Conservation (phyloP, 257 asterid species). For the Schizonepeta tenuifolia region DNA sequence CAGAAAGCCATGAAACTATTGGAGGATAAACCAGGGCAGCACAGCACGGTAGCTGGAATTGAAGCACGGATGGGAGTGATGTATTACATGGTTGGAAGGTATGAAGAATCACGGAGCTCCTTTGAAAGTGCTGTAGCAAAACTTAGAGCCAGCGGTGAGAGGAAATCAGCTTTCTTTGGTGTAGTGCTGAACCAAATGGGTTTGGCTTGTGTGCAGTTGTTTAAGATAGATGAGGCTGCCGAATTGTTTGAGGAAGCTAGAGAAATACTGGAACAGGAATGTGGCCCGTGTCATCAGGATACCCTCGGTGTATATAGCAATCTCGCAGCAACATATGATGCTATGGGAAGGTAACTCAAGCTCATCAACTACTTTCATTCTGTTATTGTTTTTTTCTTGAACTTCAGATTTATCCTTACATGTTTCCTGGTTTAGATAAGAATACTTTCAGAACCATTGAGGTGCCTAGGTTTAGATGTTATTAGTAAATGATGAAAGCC, state of each 20-base stretch:
- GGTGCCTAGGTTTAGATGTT: conserved; percentile 11
- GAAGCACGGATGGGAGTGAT: conserved; percentile 97
- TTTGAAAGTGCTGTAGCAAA: conserved; percentile 82
- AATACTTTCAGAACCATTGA: background rate
- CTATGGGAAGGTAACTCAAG: conserved; percentile 88
- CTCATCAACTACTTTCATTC: background rate
- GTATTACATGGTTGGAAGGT: conserved; percentile 85
- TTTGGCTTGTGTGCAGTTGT: conserved; percentile 87
- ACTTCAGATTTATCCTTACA: background rate
- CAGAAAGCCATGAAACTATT: conserved; percentile 85
- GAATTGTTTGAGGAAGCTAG: conserved; percentile 98
- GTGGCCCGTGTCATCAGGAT: conserved; percentile 95
- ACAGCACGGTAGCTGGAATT: conserved; percentile 91
- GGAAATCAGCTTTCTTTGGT: conserved; percentile 96
- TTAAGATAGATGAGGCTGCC: conserved; percentile 96
- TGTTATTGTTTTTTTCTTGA: background rate
- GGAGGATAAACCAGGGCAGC: conserved; percentile 99
- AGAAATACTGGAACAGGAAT: conserved; percentile 85
- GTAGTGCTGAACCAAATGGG: conserved; percentile 99
- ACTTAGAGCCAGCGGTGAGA: conserved; percentile 88
- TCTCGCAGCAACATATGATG: conserved; percentile 98
- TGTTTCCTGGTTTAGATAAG: conserved; percentile 2
- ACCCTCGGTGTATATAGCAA: conserved; percentile 97
- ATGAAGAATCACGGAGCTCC: conserved; percentile 82
- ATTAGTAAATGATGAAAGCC: background rate